These are phyloP conservation scores for Coffea eugenioides DNA, from an alignment of 257 asterid species.

Conservation along the genomic window DNA sequence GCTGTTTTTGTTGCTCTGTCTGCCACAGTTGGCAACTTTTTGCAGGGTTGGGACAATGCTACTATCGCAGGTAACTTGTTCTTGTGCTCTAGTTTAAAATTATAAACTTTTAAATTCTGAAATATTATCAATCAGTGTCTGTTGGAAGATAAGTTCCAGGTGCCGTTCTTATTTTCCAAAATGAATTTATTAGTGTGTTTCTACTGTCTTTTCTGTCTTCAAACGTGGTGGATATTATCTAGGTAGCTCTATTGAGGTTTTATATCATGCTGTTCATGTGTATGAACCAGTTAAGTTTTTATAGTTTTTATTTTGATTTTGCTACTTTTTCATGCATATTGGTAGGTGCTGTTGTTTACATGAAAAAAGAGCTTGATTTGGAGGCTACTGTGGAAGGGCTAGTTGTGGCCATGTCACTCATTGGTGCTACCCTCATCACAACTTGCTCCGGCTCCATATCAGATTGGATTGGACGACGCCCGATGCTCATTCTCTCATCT, in stretches of 20 bases:
- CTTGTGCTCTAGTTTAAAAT: not conserved
- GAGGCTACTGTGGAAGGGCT: conserved; percentile 20
- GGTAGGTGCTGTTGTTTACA: conserved; percentile 26
- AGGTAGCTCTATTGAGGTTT: not conserved
- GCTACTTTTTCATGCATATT: not conserved
- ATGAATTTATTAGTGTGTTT: not conserved
- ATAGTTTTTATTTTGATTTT: conserved; percentile 1
- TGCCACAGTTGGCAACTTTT: conserved; percentile 24
- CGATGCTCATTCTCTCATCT: conserved; percentile 22
- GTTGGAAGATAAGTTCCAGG: not conserved
- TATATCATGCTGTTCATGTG: not conserved
- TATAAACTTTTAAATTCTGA: too few species aligned
- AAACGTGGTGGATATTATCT: not conserved
- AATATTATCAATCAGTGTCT: not conserved
- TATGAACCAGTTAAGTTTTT: not conserved
- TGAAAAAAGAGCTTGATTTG: conserved; percentile 18
- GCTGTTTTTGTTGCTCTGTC: conserved; percentile 10
- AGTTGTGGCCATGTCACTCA: conserved; percentile 22
- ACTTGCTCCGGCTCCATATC: conserved; percentile 22
- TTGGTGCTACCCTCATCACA: conserved; percentile 24
- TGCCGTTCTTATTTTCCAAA: not conserved
- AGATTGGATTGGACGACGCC: conserved; percentile 26
- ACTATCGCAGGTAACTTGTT: conserved; percentile 20
- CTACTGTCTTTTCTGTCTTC: not conserved
- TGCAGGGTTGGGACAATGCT: conserved; percentile 31